Conservation (phyloP, 805 yeast genomes). For the Starmera pachycereana region DNA sequence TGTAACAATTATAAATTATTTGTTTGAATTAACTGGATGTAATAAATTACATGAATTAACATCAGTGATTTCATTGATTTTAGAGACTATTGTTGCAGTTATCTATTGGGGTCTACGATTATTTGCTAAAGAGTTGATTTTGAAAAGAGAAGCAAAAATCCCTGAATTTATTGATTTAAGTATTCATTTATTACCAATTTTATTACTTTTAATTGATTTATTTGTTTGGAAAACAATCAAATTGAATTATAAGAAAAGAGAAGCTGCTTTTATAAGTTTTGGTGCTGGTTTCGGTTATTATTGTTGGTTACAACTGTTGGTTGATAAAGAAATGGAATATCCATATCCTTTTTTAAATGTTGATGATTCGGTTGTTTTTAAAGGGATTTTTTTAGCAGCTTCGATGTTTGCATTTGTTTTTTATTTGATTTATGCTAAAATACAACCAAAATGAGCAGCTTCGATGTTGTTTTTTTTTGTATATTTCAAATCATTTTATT, state of each 20-base stretch:
- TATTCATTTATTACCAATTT: constrained; percentile 50
- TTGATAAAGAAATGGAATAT: constrained; percentile 25
- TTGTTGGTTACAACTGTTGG: no score
- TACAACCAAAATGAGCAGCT: constrained; percentile 13
- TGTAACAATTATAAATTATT: constrained; percentile 26
- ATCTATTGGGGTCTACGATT: constrained; percentile 65
- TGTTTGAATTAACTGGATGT: no score
- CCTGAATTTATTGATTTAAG: constrained; percentile 44
- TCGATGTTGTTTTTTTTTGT: no score
- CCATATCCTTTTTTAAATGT: constrained; percentile 66
- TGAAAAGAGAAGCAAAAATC: constrained; percentile 21
- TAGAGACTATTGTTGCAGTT: constrained; percentile 50
- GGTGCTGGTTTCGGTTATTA: no score
- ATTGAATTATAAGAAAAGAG: no score
- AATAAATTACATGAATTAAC: no score
- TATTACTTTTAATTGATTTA: constrained; percentile 40
- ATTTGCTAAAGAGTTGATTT: constrained; percentile 16
- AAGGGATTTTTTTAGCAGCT: constrained; percentile 41
- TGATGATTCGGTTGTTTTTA: constrained; percentile 20
- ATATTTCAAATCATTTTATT: no score
- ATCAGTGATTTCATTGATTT: constrained; percentile 39
- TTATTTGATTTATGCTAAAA: constrained; percentile 19
- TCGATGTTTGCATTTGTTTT: constrained; percentile 25
- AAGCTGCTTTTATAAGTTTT: no score
- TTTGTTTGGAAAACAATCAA: no score